These are phyloP conservation scores for Polyrhizophydium stewartii DNA, from an alignment of 371 early-diverging fungal species.

Conservation along the genomic window DNA sequence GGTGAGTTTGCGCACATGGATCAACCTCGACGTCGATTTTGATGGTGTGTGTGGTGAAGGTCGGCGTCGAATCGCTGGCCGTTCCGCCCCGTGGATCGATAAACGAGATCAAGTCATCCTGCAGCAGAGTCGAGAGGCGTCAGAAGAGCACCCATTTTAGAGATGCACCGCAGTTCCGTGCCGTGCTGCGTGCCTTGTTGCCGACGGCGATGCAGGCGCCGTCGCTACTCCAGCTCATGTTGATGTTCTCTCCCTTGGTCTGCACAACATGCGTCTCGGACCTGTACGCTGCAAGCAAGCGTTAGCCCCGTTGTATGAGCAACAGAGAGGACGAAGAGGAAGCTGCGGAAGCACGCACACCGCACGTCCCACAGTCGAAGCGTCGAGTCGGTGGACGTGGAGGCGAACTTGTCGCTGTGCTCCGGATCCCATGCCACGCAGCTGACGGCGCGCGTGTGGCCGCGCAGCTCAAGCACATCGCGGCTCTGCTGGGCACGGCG, in stretches of 20 bases:
- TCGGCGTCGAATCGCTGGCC: constrained; percentile 19
- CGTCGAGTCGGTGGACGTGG: constrained; percentile 81
- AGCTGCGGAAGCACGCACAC: too few species aligned
- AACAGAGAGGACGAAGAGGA: too few species aligned
- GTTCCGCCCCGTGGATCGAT: constrained; percentile 67
- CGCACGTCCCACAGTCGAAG: constrained; percentile 85
- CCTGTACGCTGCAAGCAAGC: too few species aligned
- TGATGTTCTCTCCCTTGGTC: constrained; percentile 78
- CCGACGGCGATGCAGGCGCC: constrained; percentile 77
- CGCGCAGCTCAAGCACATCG: constrained; percentile 76
- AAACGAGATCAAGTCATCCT: constrained; percentile 71
- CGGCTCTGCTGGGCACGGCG: too few species aligned
- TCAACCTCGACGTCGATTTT: constrained; percentile 51
- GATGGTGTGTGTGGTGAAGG: constrained; percentile 49
- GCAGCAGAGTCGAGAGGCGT: background rate
- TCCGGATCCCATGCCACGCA: constrained; percentile 80
- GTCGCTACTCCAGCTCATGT: constrained; percentile 81
- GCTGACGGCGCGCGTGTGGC: constrained; percentile 83
- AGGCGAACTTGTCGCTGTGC: constrained; percentile 69
- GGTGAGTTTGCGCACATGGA: background rate
- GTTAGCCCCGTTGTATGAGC: too few species aligned
- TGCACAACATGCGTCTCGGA: too few species aligned
- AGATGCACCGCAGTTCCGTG: too few species aligned
- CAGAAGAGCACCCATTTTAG: too few species aligned
- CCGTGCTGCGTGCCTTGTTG: constrained; percentile 54